These are phyloP conservation scores for Pestalotiopsis sp. DNA, from an alignment of 2,329 filamentous ascomycete species.

Conservation along the genomic window DNA sequence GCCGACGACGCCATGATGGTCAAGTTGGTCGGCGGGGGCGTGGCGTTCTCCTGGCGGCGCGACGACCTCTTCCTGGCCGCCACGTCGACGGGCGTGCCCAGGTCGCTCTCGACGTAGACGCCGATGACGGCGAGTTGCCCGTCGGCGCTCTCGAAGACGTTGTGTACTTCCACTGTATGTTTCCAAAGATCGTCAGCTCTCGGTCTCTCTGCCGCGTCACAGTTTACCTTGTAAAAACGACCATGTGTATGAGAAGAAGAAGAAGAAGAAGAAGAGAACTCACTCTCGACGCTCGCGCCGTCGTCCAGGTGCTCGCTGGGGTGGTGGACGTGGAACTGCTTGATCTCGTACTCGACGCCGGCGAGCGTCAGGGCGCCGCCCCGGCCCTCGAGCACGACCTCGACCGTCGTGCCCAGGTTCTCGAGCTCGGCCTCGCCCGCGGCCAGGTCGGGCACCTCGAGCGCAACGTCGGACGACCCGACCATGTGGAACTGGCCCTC, in stretches of 20 bases:
- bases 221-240: background rate
- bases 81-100: conserved; percentile 17
- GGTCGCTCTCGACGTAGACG: conserved; percentile 40
- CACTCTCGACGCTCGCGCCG: conserved; percentile 44
- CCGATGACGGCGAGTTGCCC: conserved; percentile 44
- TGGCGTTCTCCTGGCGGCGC: conserved; percentile 11
- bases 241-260: background rate
- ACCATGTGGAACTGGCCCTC: conserved; percentile 34
- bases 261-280: conserved; percentile 15
- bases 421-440: conserved; percentile 47
- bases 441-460: conserved; percentile 41
- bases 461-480: conserved; percentile 30
- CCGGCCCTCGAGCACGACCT: conserved; percentile 50
- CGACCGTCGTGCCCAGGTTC: conserved; percentile 58
- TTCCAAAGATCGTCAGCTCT: background rate
- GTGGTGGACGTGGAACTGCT: conserved; percentile 52
- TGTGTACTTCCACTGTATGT: conserved; percentile 53
- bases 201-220: background rate
- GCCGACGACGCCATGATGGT: conserved; percentile 42
- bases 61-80: conserved; percentile 3
- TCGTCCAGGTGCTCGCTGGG: conserved; percentile 49
- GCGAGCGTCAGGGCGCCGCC: conserved; percentile 35
- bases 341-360: conserved; percentile 36
- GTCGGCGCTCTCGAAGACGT: conserved; percentile 53
- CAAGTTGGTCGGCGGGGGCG: conserved; percentile 22